Percentiles rank a stretch among this genome's conserved stretches.
phyloP scores from a whole-genome alignment of 2,329 filamentous ascomycete species.

The Aschersonia sp. region DNA sequence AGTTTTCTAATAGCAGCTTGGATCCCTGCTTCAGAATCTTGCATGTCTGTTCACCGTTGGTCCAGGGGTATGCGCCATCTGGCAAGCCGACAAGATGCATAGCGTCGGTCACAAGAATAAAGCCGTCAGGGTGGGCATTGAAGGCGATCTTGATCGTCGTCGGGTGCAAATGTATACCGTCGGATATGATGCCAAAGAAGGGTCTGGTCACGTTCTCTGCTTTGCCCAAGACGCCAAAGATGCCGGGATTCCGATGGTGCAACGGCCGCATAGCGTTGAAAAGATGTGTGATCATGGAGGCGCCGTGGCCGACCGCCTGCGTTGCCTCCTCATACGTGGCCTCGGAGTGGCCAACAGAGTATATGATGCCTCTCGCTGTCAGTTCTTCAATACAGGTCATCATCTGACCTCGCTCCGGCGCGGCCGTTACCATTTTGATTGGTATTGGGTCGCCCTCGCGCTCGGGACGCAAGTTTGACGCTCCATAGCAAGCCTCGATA shows the following conservation, averaged over 20 bases:
- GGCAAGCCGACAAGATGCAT: constrained; percentile 78
- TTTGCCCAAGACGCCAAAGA: constrained; percentile 73
- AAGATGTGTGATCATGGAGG: constrained; percentile 81
- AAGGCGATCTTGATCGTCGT: constrained; percentile 82
- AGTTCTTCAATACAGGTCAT: constrained; percentile 53
- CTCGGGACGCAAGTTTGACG: constrained; percentile 42
- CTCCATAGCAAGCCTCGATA: constrained; percentile 58
- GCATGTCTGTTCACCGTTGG: constrained; percentile 48
- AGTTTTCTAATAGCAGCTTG: constrained; percentile 62
- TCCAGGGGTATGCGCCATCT: constrained; percentile 78
- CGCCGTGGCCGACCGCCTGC: constrained; percentile 55
- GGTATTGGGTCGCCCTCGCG: constrained; percentile 21
- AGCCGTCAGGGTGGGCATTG: constrained; percentile 69
- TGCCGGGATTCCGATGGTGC: constrained; percentile 80
- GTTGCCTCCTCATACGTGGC: constrained; percentile 75
- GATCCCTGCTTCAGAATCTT: constrained; percentile 57
- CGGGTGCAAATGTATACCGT: constrained; percentile 81
- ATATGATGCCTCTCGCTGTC: constrained; percentile 51
- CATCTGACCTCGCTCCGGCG: constrained; percentile 67
- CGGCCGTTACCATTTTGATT: constrained; percentile 74
- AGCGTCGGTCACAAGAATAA: constrained; percentile 83
- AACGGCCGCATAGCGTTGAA: constrained; percentile 91
- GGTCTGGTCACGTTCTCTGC: constrained; percentile 45
- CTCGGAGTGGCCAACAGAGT: constrained; percentile 76
- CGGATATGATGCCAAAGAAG: constrained; percentile 79